Base-by-base conservation (phyloP, 2,329 filamentous ascomycete genomes). In the Xylariaceae sp. region DNA sequence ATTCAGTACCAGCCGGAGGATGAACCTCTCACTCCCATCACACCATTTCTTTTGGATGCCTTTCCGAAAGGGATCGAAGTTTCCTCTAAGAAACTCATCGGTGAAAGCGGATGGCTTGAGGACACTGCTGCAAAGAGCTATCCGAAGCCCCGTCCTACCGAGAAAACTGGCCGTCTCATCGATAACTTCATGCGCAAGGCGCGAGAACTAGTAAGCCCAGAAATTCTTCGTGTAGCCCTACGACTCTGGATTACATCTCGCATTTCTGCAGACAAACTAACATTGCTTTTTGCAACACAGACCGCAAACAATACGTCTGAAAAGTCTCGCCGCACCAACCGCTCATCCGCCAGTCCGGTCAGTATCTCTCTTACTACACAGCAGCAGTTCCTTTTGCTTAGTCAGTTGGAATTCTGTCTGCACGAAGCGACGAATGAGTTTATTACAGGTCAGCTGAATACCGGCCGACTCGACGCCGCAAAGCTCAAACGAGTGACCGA, bases 321-420 rank as follows among this genome's bases (percentile, higher is more conserved):
- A 22, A 42, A 44, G 12, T 6, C 33, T 32, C 53, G 47, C 34
- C 16, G 25, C 36, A 32, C 16, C 21, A 42, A 41, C 37, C 10
- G 40, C n/a, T 43, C 17, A 27, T 23, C 21, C 17, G 44, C 48
- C 38, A 50, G 37, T 20, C 52, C 21, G 33, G 38, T 51, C 3
- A 46, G 32, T 29, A 75, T 80, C 52, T 79, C 77, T 0, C 68
- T 82, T 3, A 65, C 72, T 55, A 66, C 76, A 1, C 73, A 78
- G 35, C 77, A 80, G 61, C 79, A 82, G 56, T 76, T 73, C 40
- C 69, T 82, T 7, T 60, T 82, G 6, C 81, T 79, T 59, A 77
- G 76, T 58, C 78, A 82, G 59, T 70, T 82, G 6, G 77, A 80
- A 56, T 82, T 72, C 53, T 63, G 71, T 46, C 59, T 82, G n/a